Evolutionary conservation across 2,329 filamentous ascomycete genomes (phyloP), one percentile per base, ranked within the genome.

Genomic region (Colletotrichum sp.): DNA sequence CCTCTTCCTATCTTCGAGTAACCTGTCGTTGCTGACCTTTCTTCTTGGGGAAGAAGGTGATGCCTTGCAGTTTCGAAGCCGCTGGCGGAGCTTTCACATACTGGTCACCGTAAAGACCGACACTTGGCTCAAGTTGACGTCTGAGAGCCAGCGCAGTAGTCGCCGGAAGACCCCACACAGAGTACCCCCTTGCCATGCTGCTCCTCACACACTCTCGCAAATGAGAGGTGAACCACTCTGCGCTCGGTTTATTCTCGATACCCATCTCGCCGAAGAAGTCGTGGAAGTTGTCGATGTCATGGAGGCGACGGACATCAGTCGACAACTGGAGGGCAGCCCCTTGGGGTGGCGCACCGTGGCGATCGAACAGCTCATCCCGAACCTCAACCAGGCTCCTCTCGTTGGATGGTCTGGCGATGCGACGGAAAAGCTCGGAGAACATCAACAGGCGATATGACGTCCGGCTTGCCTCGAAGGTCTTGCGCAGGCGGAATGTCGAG

Each of bases 381-480:
- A 89, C 79, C 64, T 85, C 75, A 5, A 62, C 65, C 6, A 89
- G 81, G 2, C 84, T 77, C 36, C 83, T 84, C 9, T 79, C 79
- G 3, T 81, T 79, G 22, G 78, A 81, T 1, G 83, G 83, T 4
- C 88, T 84, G 5, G 86, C 87, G 1, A 84, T 86, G 64, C 81
- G 84, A 12, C 86, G 85, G 80, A 90, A 90, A 16, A 90, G 82
- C 71, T 88, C 87, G 12, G 86, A 85, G 81, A 90, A 89, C 88
- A 90, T 90, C 30, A 90, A 83, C 6, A 89, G 84, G 3, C 87
- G 85, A 78, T 90, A 90, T 0, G 87, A 88, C 1, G 87, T 89
- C 32, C 81, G 83, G 25, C 83, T 86, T 16, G 85, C 88, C 16
- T 84, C 79, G 78, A 89, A 90, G 0, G 87, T 89, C 77, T 85